Conservation (phyloP, 2,329 filamentous ascomycete genomes). For the Tricladium varicosporioides region DNA sequence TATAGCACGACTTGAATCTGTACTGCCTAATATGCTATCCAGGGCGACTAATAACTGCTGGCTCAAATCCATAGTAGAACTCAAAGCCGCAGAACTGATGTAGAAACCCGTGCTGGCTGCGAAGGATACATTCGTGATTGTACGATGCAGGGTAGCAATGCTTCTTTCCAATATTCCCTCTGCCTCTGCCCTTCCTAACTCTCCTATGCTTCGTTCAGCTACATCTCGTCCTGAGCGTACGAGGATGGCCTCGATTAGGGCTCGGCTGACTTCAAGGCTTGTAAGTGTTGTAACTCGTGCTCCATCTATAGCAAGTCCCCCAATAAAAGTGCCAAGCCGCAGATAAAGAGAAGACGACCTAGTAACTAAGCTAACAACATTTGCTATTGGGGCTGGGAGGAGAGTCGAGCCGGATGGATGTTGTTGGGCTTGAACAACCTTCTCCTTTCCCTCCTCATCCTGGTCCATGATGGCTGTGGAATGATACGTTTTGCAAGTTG, state of each 20-base stretch:
- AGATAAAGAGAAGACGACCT: constrained; percentile 54
- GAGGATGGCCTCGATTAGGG: constrained; percentile 38
- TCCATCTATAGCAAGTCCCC: constrained; percentile 36
- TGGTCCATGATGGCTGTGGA: constrained; percentile 24
- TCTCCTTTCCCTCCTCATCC: constrained; percentile 23
- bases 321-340: constrained; percentile 37
- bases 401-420: constrained; percentile 43
- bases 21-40: constrained; percentile 65
- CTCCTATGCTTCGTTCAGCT: constrained; percentile 31
- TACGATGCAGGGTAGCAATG: constrained; percentile 54
- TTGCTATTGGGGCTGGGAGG: constrained; percentile 56
- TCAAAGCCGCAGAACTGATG: constrained; percentile 53
- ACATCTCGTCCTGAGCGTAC: constrained; percentile 37
- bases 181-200: constrained; percentile 49
- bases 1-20: constrained; percentile 67
- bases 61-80: constrained; percentile 53
- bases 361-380: constrained; percentile 58
- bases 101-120: constrained; percentile 61
- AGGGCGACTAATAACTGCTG: constrained; percentile 57
- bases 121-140: constrained; percentile 58
- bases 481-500: neutral
- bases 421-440: constrained; percentile 1
- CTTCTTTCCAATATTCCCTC: constrained; percentile 56
- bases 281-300: constrained; percentile 39
- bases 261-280: constrained; percentile 37